These are phyloP conservation scores for Hanseniaspora singularis DNA, from an alignment of 805 yeast species.

Conservation along the genomic window DNA sequence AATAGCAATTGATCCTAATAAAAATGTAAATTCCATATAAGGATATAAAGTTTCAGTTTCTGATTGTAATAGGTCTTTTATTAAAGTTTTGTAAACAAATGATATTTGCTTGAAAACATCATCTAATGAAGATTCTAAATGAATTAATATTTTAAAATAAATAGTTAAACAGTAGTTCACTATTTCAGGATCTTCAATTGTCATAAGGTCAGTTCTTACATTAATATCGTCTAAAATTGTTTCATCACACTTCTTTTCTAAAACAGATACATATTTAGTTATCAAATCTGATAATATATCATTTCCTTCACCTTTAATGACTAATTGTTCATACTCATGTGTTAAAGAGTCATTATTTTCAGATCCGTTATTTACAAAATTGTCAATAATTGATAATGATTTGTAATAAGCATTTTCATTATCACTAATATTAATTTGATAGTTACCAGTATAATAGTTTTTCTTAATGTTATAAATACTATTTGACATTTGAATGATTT, in stretches of 20 bases:
- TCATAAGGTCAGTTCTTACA: conserved; percentile 16
- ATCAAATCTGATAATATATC: conserved; percentile 27
- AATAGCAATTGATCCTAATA: conserved; percentile 9
- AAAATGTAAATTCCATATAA: conserved; percentile 16
- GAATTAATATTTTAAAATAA: conserved; percentile 21
- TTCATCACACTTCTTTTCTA: conserved; percentile 20
- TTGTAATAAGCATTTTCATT: conserved; percentile 26
- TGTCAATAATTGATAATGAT: conserved; percentile 26
- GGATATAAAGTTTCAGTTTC: conserved; percentile 14
- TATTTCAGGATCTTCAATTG: conserved; percentile 21
- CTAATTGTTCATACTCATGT: conserved; percentile 18
- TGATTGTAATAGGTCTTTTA: conserved; percentile 17
- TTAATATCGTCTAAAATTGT: conserved; percentile 18
- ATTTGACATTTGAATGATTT: not conserved
- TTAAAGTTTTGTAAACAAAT: conserved; percentile 28
- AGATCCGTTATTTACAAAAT: conserved; percentile 19
- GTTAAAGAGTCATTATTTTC: not conserved
- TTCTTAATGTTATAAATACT: conserved; percentile 32
- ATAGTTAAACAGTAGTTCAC: conserved; percentile 19
- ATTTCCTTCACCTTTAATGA: conserved; percentile 16
- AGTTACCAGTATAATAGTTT: conserved; percentile 51
- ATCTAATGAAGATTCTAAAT: conserved; percentile 23
- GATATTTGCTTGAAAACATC: conserved; percentile 24
- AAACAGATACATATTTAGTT: conserved; percentile 23
- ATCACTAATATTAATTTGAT: conserved; percentile 32